Base-by-base conservation (phyloP, 2,329 filamentous ascomycete genomes). In the Endoconidiophora laricicola region DNA sequence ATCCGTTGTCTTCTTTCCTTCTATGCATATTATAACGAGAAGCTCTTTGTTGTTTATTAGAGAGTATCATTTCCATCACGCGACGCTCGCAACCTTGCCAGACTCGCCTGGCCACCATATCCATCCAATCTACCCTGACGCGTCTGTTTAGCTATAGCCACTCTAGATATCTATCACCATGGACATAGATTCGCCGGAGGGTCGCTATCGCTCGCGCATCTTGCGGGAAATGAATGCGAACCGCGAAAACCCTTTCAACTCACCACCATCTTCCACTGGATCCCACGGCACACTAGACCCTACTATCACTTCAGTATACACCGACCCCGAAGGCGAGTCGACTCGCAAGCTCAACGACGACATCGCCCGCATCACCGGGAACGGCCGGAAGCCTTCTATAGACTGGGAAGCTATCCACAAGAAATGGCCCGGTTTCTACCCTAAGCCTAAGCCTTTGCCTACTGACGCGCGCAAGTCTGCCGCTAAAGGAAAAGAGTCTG, bases 241-340 rank as follows among this genome's bases (percentile, higher is more conserved):
- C 61, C 66, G 68, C 60, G 66, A 72, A 53, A 73, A 76, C 60
- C 72, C 73, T 4, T 76, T 74, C 63, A 73, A 73, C 61, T 76
- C 73, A 18, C 73, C 73, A 4, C 72, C 73, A 18, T 74, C 73
- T 5, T 76, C 73, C 5, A 76, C 73, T 26, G 73, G 72, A 50
- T 73, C 71, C 48, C 72, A 75, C 61, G 72, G 73, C 59, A 74
- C 72, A 54, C 66, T 76, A 55, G 73, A 70, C 58, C 68, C 70
- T 49, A 76, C 72, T 43, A 58, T 69, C 47, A 73, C 72, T 37
- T 70, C 72, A 40, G 63, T 76, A 57, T 72, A 73, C 54, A 69
- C 71, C 50, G 68, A 69, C 51, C 70, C 69, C 37, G 71, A 74
- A 53, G 70, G 67, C 60, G 73, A 76, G 59, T 73, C 71, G 26